Evolutionary conservation across 2,329 filamentous ascomycete genomes (phyloP), one percentile per base, ranked within the genome.

Genomic region (Drechslera avenae): DNA sequence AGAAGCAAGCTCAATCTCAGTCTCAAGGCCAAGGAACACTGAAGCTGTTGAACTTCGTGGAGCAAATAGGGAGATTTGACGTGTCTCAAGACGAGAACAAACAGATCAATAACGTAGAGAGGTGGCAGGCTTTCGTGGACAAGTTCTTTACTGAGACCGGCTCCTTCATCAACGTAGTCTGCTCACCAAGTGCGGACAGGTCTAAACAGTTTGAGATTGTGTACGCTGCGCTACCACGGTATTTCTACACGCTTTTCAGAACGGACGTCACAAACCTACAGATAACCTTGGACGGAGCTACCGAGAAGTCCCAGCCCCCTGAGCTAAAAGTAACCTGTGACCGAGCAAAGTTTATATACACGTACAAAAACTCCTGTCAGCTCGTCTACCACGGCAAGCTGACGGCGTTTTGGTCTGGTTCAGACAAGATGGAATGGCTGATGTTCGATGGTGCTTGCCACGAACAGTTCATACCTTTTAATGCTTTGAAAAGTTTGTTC

Each of bases 151-250:
- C 90, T 0, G 80, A 83, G 0, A 83, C 82, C 21, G 91, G 90
- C 7, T 85, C 91, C 7, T 87, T 96, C 66, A 85, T 91, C 34
- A 85, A 93, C 63, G 83, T 86, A 3, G 78, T 95, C 13, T 81
- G 73, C 59, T 74, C 76, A 19, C 63, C 70, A 4, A 79, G 83
- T 16, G 76, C 76, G 50, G 83, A 86, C 36, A 79, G 78, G 14
- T 83, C 87, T 47, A 97, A 95, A 76, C 85, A 88, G 64, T 97
- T 92, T 65, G 92, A 97, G 70, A 91, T 97, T 40, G 84, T 87
- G 2, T 90, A 85, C 51, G 84, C 91, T 3, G 89, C 89, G 1
- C 80, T 99, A 37, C 85, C 93, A 28, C 86, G 93, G 65, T 97
- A 94, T 73, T 97, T 96, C 71, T 86, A 89, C 64, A 92, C 90